Evolutionary conservation across 2,329 filamentous ascomycete species (phyloP), one percentile per base, ranked within the genome.

Genomic region (Penicillium olsonii): DNA sequence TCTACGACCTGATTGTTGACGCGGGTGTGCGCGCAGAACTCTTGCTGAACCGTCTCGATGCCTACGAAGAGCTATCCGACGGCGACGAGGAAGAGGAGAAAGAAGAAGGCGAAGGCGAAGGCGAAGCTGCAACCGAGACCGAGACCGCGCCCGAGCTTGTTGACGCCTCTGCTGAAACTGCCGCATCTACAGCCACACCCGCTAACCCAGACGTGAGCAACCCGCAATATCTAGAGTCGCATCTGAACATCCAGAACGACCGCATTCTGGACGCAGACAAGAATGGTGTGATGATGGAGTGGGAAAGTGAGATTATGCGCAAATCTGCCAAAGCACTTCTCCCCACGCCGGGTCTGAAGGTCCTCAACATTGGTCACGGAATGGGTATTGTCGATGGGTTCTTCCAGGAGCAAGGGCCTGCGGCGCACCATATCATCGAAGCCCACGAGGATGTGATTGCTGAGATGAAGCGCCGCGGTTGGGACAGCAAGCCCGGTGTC

Each of bases 231-330:
- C 81, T 92, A 38, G 78, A 81, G 40, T 87, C 85, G 0, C 75
- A 78, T 20, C 76, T 90, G 18, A 84, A 80, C 12, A 87, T 88
- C 69, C 78, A 80, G 41, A 75, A 81, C 49, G 80, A 80, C 55
- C 86, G 86, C 52, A 80, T 94, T 2, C 79, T 94, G 6, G 89
- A 94, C 65, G 78, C 83, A 3, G 82, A 84, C 56, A 80, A 84
- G 54, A 95, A 95, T 67, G 90, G 88, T 44, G 88, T 95, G 38
- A 95, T 95, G 90, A 95, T 95, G 90, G 81, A 85, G 33, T 95
- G 90, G 90, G 90, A 95, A 71, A 87, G 85, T 2, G 83, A 85
- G 56, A 94, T 95, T 61, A 95, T 95, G 90, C 81, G 82, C 52
- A 80, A 82, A 42, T 90, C 87, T 46, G 89, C 90, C 38, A 80